phyloP scores from a whole-genome alignment of 1,139 yeast species.

The Scheffersomyces lignicola region DNA sequence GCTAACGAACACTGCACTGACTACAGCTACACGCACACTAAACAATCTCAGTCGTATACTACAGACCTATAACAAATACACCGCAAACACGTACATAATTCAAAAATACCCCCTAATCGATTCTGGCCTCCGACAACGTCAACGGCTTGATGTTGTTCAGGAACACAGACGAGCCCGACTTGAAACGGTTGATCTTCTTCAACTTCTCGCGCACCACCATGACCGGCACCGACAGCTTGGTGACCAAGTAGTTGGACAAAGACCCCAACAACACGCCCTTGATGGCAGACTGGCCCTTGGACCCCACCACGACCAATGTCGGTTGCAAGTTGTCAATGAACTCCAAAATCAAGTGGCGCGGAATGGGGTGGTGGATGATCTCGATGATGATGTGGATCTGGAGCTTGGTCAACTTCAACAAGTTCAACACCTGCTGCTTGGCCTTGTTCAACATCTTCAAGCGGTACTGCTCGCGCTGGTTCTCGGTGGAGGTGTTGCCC shows the following conservation, averaged over 20 bases:
- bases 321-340: conserved; percentile 83
- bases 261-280: conserved; percentile 78
- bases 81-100: not conserved
- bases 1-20: too few species aligned
- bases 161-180: conserved; percentile 47
- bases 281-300: conserved; percentile 73
- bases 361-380: conserved; percentile 81
- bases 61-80: too few species aligned
- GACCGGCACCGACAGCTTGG: conserved; percentile 81
- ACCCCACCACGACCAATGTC: conserved; percentile 78
- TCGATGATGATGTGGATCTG: conserved; percentile 77
- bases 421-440: conserved; percentile 56
- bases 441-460: conserved; percentile 61
- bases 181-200: conserved; percentile 68
- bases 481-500: conserved; percentile 40
- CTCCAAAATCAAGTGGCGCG: conserved; percentile 81
- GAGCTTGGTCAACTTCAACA: conserved; percentile 67
- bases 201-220: conserved; percentile 86
- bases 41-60: too few species aligned
- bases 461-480: conserved; percentile 50
- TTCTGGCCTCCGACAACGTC: conserved; percentile 50
- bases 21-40: too few species aligned
- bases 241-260: conserved; percentile 72
- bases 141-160: conserved; percentile 51
- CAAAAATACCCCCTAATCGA: conserved; percentile 28